Base-by-base conservation (phyloP, 2,329 filamentous ascomycete species). In the Trichoderma endophyticum region DNA sequence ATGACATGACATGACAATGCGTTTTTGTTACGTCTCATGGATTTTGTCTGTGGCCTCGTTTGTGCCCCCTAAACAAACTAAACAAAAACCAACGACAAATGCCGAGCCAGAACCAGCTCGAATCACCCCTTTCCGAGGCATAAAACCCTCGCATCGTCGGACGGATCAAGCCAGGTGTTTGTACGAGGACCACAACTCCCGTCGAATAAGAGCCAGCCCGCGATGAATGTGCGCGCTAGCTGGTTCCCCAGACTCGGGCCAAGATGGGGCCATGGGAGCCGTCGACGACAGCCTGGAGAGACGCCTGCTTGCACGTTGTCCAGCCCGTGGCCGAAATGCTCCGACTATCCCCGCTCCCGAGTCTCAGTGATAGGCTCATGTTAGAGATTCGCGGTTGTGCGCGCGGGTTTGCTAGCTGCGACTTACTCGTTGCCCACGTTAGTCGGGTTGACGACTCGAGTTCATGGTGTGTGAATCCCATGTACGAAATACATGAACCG, bases 291-390 rank as follows among this genome's bases (percentile, higher is more conserved):
- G 64, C 60, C 70, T 71, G 32, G 48, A 72, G 54, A 21, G 59
- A 63, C 64, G 36, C 61, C 48, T 59, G 71, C 21, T 18, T 57
- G 74, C 76, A 77, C 76, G 76, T 77, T 78, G 73, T 73, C 64
- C 60, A 72, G 64, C 61, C 61, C 73, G 62, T 77, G 76, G 77
- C 75, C 76, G 75, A 75, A 70, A 75, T 71, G 75, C 73, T 71
- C 77, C 74, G 73, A 75, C 72, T 24, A 64, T 61, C 71, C 62
- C 65, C 69, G 54, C 43, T 39, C 32, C 51, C 26, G 48, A 54
- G 48, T 54, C 48, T 54, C 48, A 54, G 48, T 54, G 48, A 54
- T 54, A 54, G 48, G 48, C 48, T 14, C 48, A 54, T 24, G 48
- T 54, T 24, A 36, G 15, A n/a, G 62, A 59, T 28, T 24, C 39